A percentile compares a stretch with the other conserved stretches of the same genome.
Evolutionary conservation across 1,284 basidiomycete genomes (phyloP).

Genomic region (Pseudozyma sp.): DNA sequence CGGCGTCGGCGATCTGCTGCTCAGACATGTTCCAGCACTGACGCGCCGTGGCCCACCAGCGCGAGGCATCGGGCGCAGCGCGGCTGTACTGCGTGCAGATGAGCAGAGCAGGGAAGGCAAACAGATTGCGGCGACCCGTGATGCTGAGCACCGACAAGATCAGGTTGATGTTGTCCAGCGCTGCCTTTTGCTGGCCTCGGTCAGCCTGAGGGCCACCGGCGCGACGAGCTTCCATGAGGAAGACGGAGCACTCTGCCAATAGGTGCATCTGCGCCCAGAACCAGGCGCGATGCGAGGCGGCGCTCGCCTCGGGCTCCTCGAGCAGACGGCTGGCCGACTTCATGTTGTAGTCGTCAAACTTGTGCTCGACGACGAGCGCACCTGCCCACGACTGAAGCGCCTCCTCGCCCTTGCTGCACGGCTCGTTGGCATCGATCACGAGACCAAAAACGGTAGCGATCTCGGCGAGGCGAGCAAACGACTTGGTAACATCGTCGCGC

Average conservation of each 20-base stretch:
- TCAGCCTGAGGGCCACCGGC: constrained; percentile 26
- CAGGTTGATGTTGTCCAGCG: constrained; percentile 49
- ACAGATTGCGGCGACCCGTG: constrained; percentile 46
- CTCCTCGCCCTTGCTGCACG: constrained; percentile 28
- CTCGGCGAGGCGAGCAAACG: constrained; percentile 69
- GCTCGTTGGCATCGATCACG: constrained; percentile 61
- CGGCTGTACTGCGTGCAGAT: constrained; percentile 49
- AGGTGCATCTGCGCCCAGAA: constrained; percentile 71
- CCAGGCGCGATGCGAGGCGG: constrained; percentile 68
- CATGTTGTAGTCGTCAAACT: constrained; percentile 71
- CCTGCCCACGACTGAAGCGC: constrained; percentile 69
- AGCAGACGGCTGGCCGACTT: constrained; percentile 65
- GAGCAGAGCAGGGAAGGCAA: constrained; percentile 49
- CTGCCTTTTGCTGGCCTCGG: constrained; percentile 43
- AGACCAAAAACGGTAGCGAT: constrained; percentile 69
- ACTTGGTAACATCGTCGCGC: constrained; percentile 64
- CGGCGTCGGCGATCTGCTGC: constrained; percentile 37
- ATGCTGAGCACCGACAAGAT: constrained; percentile 48
- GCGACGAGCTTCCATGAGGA: constrained; percentile 69
- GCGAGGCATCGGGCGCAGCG: constrained; percentile 34
- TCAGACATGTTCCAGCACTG: constrained; percentile 52
- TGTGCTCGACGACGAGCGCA: constrained; percentile 69
- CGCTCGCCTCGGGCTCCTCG: constrained; percentile 49
- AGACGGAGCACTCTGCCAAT: constrained; percentile 71
- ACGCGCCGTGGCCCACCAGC: constrained; percentile 49